Conservation (phyloP, 192 early-diverging fungal genomes). For the Backusella luteola region DNA sequence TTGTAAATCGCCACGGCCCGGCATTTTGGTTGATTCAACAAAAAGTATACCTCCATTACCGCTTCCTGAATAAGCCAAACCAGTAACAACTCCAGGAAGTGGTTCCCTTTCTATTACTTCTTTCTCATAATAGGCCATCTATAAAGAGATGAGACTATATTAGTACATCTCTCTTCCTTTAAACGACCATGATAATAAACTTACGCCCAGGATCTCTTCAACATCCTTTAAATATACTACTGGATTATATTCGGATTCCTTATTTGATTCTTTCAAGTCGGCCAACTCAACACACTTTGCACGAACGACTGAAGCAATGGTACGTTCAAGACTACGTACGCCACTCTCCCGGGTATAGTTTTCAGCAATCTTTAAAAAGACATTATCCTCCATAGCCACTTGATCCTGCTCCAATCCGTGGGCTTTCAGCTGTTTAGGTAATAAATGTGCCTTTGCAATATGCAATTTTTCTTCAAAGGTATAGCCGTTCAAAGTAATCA, state of each 20-base stretch:
- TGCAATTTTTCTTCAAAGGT: conserved; percentile 82
- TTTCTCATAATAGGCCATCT: conserved; percentile 60
- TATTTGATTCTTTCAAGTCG: conserved; percentile 47
- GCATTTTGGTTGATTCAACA: conserved; percentile 76
- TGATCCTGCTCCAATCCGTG: conserved; percentile 59
- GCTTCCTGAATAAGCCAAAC: conserved; percentile 75
- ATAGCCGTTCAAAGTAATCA: conserved; percentile 76
- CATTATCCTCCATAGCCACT: conserved; percentile 54
- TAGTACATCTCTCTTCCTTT: background rate
- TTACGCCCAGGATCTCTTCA: conserved; percentile 68
- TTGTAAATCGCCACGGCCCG: conserved; percentile 65
- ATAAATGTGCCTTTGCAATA: conserved; percentile 69
- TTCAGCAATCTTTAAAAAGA: conserved; percentile 60
- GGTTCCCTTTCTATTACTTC: conserved; percentile 53
- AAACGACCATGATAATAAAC: background rate
- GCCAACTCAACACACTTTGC: conserved; percentile 69
- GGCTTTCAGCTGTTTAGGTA: conserved; percentile 66
- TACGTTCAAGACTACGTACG: conserved; percentile 73
- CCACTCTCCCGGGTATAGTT: conserved; percentile 83
- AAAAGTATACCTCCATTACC: conserved; percentile 77
- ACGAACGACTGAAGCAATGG: conserved; percentile 70
- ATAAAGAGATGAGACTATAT: background rate
- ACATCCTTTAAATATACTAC: conserved; percentile 47
- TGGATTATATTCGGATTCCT: conserved; percentile 41
- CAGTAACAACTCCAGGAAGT: conserved; percentile 73